A percentile compares a stretch with the other conserved stretches of the same genome.
Conservation (phyloP, 1,284 basidiomycete genomes). For the Microbotryum violaceum region DNA sequence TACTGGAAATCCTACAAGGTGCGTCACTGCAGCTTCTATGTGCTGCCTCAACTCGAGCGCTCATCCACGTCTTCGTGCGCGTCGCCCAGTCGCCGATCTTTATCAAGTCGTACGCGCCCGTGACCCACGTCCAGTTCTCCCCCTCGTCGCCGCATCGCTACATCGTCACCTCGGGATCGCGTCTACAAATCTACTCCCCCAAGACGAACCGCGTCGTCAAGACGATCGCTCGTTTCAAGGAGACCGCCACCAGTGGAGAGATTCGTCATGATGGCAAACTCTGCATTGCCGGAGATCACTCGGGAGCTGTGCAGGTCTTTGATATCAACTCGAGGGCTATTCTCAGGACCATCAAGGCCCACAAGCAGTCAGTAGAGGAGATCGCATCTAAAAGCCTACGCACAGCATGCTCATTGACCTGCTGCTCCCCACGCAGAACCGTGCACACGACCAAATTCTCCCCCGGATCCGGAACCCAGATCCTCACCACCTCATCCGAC, state of each 20-base stretch:
- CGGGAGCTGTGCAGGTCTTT: slow-evolving; percentile 88
- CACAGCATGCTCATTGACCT: background rate
- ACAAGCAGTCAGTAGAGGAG: slow-evolving; percentile 58
- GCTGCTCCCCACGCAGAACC: slow-evolving; percentile 47
- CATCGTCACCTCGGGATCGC: slow-evolving; percentile 87
- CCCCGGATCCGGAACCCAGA: slow-evolving; percentile 45
- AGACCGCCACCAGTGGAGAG: slow-evolving; percentile 78
- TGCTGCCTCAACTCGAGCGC: too few relatives aligned
- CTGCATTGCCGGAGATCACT: slow-evolving; percentile 89
- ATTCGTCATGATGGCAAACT: slow-evolving; percentile 91
- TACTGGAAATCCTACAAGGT: slow-evolving; percentile 31
- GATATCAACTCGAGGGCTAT: slow-evolving; percentile 93
- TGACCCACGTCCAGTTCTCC: slow-evolving; percentile 85
- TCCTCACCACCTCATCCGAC: slow-evolving; percentile 94
- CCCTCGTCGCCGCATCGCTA: slow-evolving; percentile 78
- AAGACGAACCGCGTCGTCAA: slow-evolving; percentile 91
- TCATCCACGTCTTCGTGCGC: background rate
- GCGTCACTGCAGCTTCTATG: background rate
- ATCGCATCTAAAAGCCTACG: background rate
- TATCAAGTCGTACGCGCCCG: slow-evolving; percentile 88
- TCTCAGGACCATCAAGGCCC: slow-evolving; percentile 79
- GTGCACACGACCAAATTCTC: slow-evolving; percentile 94
- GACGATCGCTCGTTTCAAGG: slow-evolving; percentile 93
- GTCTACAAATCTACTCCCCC: slow-evolving; percentile 92
- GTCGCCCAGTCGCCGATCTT: slow-evolving; percentile 61